Conservation (phyloP, 176 grass and related monocot genomes). For the Eragrostis nindensis region DNA sequence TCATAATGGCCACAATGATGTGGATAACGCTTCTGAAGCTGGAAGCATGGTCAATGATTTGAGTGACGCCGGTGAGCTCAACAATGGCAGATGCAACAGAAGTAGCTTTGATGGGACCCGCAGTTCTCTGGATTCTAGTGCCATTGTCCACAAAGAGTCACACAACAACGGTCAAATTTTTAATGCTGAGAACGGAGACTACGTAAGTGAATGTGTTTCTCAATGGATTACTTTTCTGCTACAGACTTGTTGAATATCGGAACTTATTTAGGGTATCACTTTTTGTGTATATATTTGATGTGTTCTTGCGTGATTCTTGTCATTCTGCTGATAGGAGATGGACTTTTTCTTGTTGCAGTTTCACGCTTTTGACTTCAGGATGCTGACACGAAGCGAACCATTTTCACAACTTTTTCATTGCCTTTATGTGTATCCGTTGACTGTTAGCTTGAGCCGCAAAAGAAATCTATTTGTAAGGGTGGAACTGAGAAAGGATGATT, state of each 20-base stretch:
- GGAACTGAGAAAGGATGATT: conserved; percentile 95
- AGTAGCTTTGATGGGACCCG: conserved; percentile 67
- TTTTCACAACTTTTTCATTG: conserved; percentile 93
- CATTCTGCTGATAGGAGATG: conserved; percentile 14
- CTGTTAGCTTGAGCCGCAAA: conserved; percentile 92
- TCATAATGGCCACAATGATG: conserved; percentile 58
- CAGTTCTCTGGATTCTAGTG: conserved; percentile 58
- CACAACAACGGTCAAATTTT: conserved; percentile 56
- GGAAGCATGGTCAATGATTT: conserved; percentile 84
- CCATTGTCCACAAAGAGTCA: conserved; percentile 44
- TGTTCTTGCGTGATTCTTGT: conserved; percentile 20
- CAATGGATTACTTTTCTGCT: conserved; percentile 33
- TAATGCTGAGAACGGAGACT: conserved; percentile 60
- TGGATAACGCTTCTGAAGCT: conserved; percentile 87
- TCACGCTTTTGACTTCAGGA: conserved; percentile 86
- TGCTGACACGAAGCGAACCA: conserved; percentile 85
- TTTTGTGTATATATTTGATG: conserved; percentile 31
- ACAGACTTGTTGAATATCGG: neutral
- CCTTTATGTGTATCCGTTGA: conserved; percentile 93
- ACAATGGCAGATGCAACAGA: conserved; percentile 54
- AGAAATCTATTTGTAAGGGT: conserved; percentile 92
- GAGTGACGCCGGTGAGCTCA: conserved; percentile 65
- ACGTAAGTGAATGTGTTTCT: conserved; percentile 64
- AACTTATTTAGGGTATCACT: conserved; percentile 3
- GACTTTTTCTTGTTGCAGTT: conserved; percentile 67